Percentiles rank a stretch among this genome's conserved stretches.
phyloP scores from a whole-genome alignment of 768 basidiomycete species.

The Pisolithus sp. region DNA sequence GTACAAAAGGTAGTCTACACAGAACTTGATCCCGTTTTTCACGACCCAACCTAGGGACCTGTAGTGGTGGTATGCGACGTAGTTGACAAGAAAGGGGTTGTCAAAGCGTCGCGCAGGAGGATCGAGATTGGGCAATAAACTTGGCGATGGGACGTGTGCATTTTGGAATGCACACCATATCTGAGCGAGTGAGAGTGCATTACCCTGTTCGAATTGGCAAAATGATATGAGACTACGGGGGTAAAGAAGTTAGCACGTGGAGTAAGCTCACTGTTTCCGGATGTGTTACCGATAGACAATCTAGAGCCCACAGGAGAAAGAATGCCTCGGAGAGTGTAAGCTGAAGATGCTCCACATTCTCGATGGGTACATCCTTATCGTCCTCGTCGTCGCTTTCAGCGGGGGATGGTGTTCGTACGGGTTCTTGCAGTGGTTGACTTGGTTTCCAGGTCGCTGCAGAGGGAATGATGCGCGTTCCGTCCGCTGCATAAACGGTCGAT shows the following conservation, averaged over 20 bases:
- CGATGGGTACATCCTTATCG: conserved; percentile 46
- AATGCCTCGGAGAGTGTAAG: conserved; percentile 86
- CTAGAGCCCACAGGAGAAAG: conserved; percentile 79
- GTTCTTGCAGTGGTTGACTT: conserved; percentile 17
- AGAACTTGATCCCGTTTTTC: conserved; percentile 95
- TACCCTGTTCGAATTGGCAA: conserved; percentile 33
- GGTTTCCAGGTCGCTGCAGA: conserved; percentile 81
- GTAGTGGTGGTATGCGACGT: conserved; percentile 90
- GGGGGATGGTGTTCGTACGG: conserved; percentile 9
- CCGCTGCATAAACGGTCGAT: conserved; percentile 50
- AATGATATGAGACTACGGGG: not conserved
- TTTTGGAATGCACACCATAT: conserved; percentile 64
- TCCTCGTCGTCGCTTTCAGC: conserved; percentile 15
- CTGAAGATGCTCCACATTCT: conserved; percentile 86
- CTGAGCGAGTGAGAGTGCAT: conserved; percentile 47
- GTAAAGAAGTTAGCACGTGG: not conserved
- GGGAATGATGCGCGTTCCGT: conserved; percentile 46
- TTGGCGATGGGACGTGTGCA: conserved; percentile 40
- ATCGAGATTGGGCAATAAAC: conserved; percentile 23
- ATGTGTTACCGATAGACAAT: conserved; percentile 70
- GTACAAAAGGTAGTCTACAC: conserved; percentile 90
- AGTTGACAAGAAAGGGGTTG: conserved; percentile 89
- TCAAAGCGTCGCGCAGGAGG: conserved; percentile 53
- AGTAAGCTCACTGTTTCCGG: conserved; percentile 50
- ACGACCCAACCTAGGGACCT: conserved; percentile 96